phyloP scores from a whole-genome alignment of 371 early-diverging fungal genomes.

The Actinomucor elegans region DNA sequence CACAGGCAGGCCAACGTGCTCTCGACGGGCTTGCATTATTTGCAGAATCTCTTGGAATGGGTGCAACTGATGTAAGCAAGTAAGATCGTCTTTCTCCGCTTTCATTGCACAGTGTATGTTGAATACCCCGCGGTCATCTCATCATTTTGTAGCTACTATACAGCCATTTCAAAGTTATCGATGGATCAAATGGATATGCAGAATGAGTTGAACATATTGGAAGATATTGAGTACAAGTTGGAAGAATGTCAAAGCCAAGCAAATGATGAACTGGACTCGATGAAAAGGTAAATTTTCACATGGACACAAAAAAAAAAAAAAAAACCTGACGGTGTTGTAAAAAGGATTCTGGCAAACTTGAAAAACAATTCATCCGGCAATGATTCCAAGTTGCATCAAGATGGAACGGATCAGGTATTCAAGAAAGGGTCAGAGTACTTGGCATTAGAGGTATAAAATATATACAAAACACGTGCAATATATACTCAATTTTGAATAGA shows the following conservation, averaged over 20 bases:
- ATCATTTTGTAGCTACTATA: slow-evolving; percentile 4
- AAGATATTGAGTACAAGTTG: slow-evolving; percentile 7
- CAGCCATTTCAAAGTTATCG: slow-evolving; percentile 7
- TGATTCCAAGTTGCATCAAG: slow-evolving; percentile 1
- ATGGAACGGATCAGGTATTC: no score
- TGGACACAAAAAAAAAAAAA: no score
- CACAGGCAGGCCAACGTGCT: neutral
- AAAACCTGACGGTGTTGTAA: no score
- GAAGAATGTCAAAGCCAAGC: neutral
- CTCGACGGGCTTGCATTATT: slow-evolving; percentile 3
- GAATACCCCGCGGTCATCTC: neutral
- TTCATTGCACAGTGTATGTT: neutral
- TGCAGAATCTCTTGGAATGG: slow-evolving; percentile 8
- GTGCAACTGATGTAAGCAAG: slow-evolving; percentile 12
- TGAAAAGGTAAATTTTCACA: no score
- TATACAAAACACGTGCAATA: neutral
- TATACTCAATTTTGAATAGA: slow-evolving; percentile 1
- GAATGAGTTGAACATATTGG: neutral
- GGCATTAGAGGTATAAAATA: neutral
- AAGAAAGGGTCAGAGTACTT: neutral
- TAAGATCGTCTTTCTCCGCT: neutral
- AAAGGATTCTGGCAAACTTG: no score
- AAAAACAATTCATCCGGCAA: no score
- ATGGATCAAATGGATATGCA: slow-evolving; percentile 2
- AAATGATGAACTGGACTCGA: neutral